Evolutionary conservation across 495 filamentous ascomycete genomes (phyloP).

Genomic region (Neurospora sp.): DNA sequence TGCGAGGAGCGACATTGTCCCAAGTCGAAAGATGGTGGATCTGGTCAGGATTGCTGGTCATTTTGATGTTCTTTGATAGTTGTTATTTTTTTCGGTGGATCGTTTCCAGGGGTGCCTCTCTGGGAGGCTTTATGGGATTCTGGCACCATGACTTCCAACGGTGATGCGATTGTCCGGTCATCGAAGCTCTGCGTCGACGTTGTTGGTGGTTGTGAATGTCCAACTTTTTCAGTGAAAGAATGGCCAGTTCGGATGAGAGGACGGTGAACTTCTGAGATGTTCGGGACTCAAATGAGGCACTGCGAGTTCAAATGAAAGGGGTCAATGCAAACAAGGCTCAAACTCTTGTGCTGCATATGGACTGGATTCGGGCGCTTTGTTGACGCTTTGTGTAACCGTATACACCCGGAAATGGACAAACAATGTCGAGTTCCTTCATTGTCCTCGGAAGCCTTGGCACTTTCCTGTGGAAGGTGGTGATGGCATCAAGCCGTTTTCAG

Average conservation of each 20-base stretch:
- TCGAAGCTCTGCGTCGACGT: neutral
- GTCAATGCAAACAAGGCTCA: neutral
- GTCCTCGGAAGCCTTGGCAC: neutral
- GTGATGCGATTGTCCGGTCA: neutral
- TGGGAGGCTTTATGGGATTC: neutral
- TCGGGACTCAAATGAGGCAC: too few relatives aligned
- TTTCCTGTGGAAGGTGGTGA: too few relatives aligned
- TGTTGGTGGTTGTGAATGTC: neutral
- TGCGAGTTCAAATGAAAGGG: neutral
- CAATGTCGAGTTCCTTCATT: neutral
- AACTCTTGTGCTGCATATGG: neutral
- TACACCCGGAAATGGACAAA: neutral
- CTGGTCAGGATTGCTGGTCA: neutral
- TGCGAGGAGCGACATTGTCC: slow-evolving; percentile 24
- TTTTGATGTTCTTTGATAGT: neutral
- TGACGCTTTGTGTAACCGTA: neutral
- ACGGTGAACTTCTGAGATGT: neutral
- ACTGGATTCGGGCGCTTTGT: neutral
- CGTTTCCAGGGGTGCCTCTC: neutral
- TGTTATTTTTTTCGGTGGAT: neutral
- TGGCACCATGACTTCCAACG: neutral
- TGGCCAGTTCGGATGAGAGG: neutral
- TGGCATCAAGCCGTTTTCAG: neutral
- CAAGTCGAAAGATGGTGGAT: slow-evolving; percentile 15
- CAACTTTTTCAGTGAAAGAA: neutral